Evolutionary conservation across 768 basidiomycete genomes (phyloP).

Genomic region (Lactarius sp.): DNA sequence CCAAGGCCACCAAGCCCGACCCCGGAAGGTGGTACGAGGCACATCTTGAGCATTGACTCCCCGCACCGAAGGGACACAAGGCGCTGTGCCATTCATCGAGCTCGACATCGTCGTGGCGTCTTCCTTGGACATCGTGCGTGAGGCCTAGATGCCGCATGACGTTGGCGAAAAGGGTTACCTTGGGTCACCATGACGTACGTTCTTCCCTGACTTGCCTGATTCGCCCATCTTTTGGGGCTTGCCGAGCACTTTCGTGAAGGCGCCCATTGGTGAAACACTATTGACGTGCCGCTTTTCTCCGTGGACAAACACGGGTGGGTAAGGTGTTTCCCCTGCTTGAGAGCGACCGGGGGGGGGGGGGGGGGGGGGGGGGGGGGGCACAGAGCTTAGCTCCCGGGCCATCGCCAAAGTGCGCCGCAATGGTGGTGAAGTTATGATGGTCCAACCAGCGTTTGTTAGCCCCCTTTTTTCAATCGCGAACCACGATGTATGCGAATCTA

Average conservation of each 20-base stretch:
- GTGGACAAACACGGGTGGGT: conserved; percentile 75
- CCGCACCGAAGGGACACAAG: conserved; percentile 65
- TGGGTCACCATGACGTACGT: conserved; percentile 74
- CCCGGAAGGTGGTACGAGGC: conserved; percentile 63
- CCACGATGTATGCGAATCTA: too few relatives aligned
- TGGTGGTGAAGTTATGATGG: conserved; percentile 16
- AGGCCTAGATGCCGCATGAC: conserved; percentile 60
- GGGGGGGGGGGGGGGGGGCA: too few relatives aligned
- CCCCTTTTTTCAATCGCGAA: neutral
- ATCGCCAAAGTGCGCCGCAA: conserved; percentile 47
- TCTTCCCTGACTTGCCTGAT: neutral
- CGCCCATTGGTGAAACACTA: conserved; percentile 85
- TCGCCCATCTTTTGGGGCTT: neutral
- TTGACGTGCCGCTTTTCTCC: conserved; percentile 59
- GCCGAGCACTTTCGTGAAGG: conserved; percentile 35
- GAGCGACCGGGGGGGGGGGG: conserved; percentile 52
- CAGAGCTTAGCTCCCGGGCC: conserved; percentile 47
- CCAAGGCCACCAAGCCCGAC: conserved; percentile 37
- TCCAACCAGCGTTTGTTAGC: neutral
- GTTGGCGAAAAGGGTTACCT: conserved; percentile 88
- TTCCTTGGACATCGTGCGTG: conserved; percentile 49
- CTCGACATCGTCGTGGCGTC: conserved; percentile 24
- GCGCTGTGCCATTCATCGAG: conserved; percentile 58
- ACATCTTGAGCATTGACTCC: conserved; percentile 63
- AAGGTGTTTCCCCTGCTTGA: conserved; percentile 68